Conservation (phyloP, 2,329 filamentous ascomycete species). For the Xylariaceae sp. region DNA sequence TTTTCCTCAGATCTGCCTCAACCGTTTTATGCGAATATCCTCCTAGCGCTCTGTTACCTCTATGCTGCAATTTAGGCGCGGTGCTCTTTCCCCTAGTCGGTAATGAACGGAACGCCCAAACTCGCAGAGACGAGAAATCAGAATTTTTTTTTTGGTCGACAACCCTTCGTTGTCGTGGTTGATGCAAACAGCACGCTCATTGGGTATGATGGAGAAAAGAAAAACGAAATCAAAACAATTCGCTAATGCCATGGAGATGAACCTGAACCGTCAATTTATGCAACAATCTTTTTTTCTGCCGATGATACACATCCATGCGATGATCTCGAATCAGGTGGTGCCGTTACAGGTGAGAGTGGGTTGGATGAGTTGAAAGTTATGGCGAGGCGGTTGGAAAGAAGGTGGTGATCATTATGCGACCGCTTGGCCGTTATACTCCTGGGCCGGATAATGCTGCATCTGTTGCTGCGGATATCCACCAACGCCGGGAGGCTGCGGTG, state of each 20-base stretch:
- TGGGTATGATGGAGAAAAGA: slow-evolving; percentile 40
- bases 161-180: slow-evolving; percentile 33
- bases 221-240: slow-evolving; percentile 43
- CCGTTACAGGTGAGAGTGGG: slow-evolving; percentile 24
- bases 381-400: slow-evolving; percentile 7
- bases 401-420: slow-evolving; percentile 24
- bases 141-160: slow-evolving; percentile 37
- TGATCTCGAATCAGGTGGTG: slow-evolving; percentile 19
- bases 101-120: slow-evolving; percentile 32
- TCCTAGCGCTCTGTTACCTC: slow-evolving; percentile 25
- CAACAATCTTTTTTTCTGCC: slow-evolving; percentile 49
- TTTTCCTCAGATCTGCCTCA: slow-evolving; percentile 17
- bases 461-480: slow-evolving; percentile 43
- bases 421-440: slow-evolving; percentile 41
- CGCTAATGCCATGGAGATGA: slow-evolving; percentile 53
- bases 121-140: slow-evolving; percentile 35
- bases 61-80: slow-evolving; percentile 34
- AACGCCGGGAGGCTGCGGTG: slow-evolving; percentile 50
- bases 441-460: slow-evolving; percentile 48
- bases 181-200: slow-evolving; percentile 36
- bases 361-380: slow-evolving; percentile 20
- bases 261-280: slow-evolving; percentile 47
- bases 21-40: slow-evolving; percentile 28
- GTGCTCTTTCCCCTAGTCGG: slow-evolving; percentile 25
- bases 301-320: slow-evolving; percentile 42